Percentiles rank a stretch among this genome's conserved stretches.
Conservation (phyloP, 2,329 filamentous ascomycete species). For the Ploettnerulaceae sp. region DNA sequence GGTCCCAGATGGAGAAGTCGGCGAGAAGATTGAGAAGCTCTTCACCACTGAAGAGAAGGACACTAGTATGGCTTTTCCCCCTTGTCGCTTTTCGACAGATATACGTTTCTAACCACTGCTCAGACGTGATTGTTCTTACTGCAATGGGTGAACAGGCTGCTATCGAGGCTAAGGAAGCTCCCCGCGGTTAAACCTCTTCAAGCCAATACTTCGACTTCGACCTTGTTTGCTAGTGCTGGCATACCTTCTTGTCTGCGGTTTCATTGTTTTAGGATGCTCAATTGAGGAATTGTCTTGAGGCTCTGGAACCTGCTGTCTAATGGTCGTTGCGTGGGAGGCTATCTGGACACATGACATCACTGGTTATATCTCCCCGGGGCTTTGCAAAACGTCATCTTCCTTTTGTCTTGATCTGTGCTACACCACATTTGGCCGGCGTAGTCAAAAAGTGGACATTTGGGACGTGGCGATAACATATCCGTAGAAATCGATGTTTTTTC, state of each 20-base stretch:
- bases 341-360: slow-evolving; percentile 43
- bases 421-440: slow-evolving; percentile 34
- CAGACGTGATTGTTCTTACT: slow-evolving; percentile 87
- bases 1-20: slow-evolving; percentile 83
- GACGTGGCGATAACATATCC: slow-evolving; percentile 30
- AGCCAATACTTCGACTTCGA: slow-evolving; percentile 25
- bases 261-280: slow-evolving; percentile 20
- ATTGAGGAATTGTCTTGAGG: slow-evolving; percentile 27
- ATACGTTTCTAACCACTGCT: neutral
- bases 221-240: slow-evolving; percentile 30
- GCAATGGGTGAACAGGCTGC: slow-evolving; percentile 94
- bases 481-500: slow-evolving; percentile 31
- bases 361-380: slow-evolving; percentile 33
- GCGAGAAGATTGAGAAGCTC: slow-evolving; percentile 77
- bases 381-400: slow-evolving; percentile 29
- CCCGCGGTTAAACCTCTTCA: slow-evolving; percentile 37
- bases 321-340: slow-evolving; percentile 41
- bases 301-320: slow-evolving; percentile 36
- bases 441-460: slow-evolving; percentile 33
- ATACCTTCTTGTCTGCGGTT: slow-evolving; percentile 28
- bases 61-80: slow-evolving; percentile 65
- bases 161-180: slow-evolving; percentile 92
- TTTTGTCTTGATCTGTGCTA: slow-evolving; percentile 30
- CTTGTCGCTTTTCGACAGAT: neutral
- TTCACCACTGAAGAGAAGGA: slow-evolving; percentile 86